phyloP scores from a whole-genome alignment of 352 stramenopile species.

The Thraustochytrium striatum region DNA sequence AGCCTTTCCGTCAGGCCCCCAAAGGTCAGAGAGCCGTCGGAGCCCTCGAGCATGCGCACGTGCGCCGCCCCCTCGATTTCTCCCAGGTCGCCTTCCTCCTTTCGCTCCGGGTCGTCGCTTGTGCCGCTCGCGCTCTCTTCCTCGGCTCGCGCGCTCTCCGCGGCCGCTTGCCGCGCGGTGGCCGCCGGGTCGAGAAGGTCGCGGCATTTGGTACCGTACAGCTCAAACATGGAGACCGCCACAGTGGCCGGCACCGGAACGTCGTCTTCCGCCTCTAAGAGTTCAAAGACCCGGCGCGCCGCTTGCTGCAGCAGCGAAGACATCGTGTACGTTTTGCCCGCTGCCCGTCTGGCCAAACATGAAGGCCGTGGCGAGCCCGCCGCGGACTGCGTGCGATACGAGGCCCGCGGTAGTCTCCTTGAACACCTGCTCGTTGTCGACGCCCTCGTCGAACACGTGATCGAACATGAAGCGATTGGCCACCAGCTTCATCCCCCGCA shows the following conservation, averaged over 20 bases:
- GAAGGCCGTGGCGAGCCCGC: constrained; percentile 49
- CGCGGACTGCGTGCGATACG: constrained; percentile 20
- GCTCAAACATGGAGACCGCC: constrained; percentile 55
- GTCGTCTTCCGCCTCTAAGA: not conserved
- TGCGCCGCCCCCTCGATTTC: constrained; percentile 49
- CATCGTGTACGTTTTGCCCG: constrained; percentile 58
- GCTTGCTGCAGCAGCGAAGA: constrained; percentile 44
- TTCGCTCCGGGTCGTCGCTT: constrained; percentile 18
- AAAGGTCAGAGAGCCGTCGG: constrained; percentile 32
- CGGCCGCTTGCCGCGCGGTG: not conserved
- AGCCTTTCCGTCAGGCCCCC: constrained; percentile 16
- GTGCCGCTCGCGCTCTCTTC: not conserved
- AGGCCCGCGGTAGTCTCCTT: constrained; percentile 48
- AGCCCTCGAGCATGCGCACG: constrained; percentile 30
- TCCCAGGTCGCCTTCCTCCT: constrained; percentile 41
- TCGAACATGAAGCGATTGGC: constrained; percentile 51
- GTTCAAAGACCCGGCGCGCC: constrained; percentile 44
- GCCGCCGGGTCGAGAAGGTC: constrained; percentile 49
- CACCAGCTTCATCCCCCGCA: constrained; percentile 48
- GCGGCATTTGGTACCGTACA: constrained; percentile 55
- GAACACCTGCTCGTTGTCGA: constrained; percentile 41
- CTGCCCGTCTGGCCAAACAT: constrained; percentile 59
- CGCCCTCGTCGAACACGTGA: constrained; percentile 50
- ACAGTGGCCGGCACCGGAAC: not conserved
- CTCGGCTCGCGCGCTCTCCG: not conserved